These are phyloP conservation scores for Cladosporium phlei DNA, from an alignment of 2,329 filamentous ascomycete genomes.

Conservation along the genomic window DNA sequence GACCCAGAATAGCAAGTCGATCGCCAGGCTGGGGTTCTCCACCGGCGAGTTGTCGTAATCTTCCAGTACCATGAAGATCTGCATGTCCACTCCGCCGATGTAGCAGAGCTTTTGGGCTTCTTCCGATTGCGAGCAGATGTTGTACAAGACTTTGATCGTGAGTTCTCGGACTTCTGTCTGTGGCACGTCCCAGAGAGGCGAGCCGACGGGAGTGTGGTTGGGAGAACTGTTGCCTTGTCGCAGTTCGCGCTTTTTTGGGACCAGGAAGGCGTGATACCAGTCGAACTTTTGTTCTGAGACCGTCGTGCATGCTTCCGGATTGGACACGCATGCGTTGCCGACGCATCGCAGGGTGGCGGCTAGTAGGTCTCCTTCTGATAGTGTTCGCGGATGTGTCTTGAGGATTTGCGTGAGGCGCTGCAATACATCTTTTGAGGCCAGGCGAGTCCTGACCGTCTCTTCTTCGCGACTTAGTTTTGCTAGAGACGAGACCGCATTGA, in stretches of 20 bases:
- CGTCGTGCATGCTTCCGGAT: conserved; percentile 5
- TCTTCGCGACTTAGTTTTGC: conserved; percentile 5
- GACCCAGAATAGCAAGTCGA: conserved; percentile 28
- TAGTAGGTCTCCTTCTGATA: background rate
- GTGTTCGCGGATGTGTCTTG: background rate
- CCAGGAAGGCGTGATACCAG: background rate
- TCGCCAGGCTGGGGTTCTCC: background rate
- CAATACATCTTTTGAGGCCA: conserved; percentile 1
- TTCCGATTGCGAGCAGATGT: conserved; percentile 30
- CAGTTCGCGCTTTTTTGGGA: background rate
- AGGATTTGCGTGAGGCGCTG: background rate
- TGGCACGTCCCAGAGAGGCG: too few species aligned
- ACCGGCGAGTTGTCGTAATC: background rate
- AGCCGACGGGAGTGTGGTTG: too few species aligned
- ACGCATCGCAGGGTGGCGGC: conserved; percentile 25
- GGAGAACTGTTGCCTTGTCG: too few species aligned
- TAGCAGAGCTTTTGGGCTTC: conserved; percentile 23
- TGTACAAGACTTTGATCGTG: conserved; percentile 40
- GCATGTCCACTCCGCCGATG: background rate
- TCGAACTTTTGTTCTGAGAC: background rate
- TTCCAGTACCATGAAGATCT: background rate
- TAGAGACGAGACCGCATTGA: background rate
- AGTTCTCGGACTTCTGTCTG: too few species aligned
- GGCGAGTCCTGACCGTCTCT: background rate
- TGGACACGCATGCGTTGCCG: conserved; percentile 24